Percentiles rank a stretch among this genome's conserved stretches.
Evolutionary conservation across 441 rosid genomes (phyloP).

Genomic region (Pelargonium myrrhifolium): DNA sequence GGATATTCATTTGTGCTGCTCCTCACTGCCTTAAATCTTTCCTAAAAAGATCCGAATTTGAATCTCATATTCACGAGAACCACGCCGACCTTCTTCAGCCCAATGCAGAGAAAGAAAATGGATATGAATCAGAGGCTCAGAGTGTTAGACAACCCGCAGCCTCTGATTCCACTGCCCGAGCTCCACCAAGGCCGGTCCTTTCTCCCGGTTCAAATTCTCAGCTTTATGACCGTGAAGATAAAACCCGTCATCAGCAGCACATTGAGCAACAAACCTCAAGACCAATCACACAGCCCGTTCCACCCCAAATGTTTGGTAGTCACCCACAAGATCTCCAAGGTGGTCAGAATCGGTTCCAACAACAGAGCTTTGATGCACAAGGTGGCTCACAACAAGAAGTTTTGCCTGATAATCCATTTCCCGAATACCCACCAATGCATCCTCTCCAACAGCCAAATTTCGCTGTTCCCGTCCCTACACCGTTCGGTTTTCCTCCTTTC

Average conservation of each 20-base stretch:
- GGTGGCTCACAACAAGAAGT: constrained; percentile 37
- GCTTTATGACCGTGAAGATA: constrained; percentile 54
- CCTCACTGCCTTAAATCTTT: constrained; percentile 93
- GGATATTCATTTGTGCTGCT: constrained; percentile 92
- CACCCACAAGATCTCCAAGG: constrained; percentile 38
- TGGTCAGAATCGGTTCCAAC: constrained; percentile 31
- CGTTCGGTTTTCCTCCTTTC: constrained; percentile 48
- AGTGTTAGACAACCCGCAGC: constrained; percentile 56
- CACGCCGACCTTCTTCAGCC: constrained; percentile 62
- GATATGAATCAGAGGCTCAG: constrained; percentile 51
- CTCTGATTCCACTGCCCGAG: constrained; percentile 65
- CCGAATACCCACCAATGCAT: constrained; percentile 58
- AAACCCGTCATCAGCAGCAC: constrained; percentile 38
- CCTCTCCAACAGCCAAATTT: constrained; percentile 58
- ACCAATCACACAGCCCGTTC: constrained; percentile 43
- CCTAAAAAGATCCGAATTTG: constrained; percentile 65
- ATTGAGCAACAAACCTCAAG: constrained; percentile 52
- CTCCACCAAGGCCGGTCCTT: constrained; percentile 40
- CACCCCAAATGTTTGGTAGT: constrained; percentile 43
- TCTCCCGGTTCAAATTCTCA: constrained; percentile 52
- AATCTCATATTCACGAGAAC: constrained; percentile 58
- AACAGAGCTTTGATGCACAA: constrained; percentile 27
- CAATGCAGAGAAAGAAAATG: constrained; percentile 57
- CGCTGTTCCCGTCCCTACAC: constrained; percentile 49
- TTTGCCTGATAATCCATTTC: constrained; percentile 38